Conservation (phyloP, 306 rosid genomes). For the Luffa acutangula region DNA sequence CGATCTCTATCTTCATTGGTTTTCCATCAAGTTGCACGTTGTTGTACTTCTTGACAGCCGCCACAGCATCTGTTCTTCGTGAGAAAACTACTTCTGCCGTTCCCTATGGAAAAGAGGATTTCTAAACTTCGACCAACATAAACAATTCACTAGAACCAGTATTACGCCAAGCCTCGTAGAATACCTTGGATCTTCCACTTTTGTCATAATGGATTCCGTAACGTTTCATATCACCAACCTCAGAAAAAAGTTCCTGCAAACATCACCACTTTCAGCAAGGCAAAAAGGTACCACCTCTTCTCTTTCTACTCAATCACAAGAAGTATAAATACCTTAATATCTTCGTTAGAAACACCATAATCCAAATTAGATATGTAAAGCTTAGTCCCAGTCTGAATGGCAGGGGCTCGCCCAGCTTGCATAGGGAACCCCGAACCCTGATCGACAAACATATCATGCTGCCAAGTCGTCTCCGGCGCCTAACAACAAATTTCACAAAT, state of each 20-base stretch:
- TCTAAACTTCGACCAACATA: conserved; percentile 20
- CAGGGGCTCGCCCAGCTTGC: conserved; percentile 56
- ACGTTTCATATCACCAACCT: conserved; percentile 86
- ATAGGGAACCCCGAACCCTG: conserved; percentile 26
- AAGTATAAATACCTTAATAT: conserved; percentile 49
- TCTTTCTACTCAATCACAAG: no score
- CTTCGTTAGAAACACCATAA: conserved; percentile 85
- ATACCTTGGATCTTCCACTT: conserved; percentile 97
- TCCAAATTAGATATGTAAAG: conserved; percentile 86
- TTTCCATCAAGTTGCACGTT: conserved; percentile 90
- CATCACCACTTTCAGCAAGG: neutral
- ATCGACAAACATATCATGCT: conserved; percentile 67
- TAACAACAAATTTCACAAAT: conserved; percentile 13
- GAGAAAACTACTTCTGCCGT: conserved; percentile 87
- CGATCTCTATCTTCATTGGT: conserved; percentile 92
- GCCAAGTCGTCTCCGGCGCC: conserved; percentile 94
- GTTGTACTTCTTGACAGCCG: conserved; percentile 92
- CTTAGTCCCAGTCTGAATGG: conserved; percentile 88
- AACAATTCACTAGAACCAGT: conserved; percentile 19
- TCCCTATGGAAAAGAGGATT: conserved; percentile 48
- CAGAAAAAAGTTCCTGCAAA: conserved; percentile 76
- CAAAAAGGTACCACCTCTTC: neutral
- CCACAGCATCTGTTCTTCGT: conserved; percentile 61
- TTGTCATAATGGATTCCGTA: conserved; percentile 66
- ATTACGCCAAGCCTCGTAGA: conserved; percentile 19